Conservation (phyloP, 192 early-diverging fungal species). For the Dissophora globulifera region DNA sequence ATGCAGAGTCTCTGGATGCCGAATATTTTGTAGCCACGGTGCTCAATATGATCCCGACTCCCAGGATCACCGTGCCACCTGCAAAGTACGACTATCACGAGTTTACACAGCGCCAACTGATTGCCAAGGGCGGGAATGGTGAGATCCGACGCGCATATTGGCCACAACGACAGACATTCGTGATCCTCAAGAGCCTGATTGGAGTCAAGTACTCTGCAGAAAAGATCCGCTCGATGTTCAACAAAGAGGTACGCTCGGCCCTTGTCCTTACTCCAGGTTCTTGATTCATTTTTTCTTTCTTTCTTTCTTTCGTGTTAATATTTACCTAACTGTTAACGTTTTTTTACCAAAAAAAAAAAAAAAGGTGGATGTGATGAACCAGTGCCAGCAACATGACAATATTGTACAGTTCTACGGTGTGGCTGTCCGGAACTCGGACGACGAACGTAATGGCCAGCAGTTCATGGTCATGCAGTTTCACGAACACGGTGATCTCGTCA, state of each 20-base stretch:
- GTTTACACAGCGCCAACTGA: constrained; percentile 32
- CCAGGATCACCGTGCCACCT: constrained; percentile 9
- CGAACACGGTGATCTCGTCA: constrained; percentile 37
- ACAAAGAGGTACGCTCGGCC: constrained; percentile 47
- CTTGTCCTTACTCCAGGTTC: background rate
- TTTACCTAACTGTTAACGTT: no score
- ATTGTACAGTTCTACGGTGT: constrained; percentile 48
- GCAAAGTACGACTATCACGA: constrained; percentile 31
- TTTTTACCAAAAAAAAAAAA: no score
- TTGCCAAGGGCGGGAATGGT: constrained; percentile 46
- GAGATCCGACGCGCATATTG: constrained; percentile 37
- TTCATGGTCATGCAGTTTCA: constrained; percentile 53
- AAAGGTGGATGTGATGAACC: constrained; percentile 53
- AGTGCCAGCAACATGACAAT: constrained; percentile 39
- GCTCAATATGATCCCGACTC: constrained; percentile 39
- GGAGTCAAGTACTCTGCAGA: constrained; percentile 24
- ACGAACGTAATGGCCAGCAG: constrained; percentile 29
- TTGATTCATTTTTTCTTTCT: background rate
- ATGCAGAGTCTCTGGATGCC: background rate
- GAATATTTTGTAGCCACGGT: constrained; percentile 43
- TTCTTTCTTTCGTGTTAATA: background rate
- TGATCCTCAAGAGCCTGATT: constrained; percentile 48
- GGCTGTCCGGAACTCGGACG: constrained; percentile 28
- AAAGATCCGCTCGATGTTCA: constrained; percentile 41
- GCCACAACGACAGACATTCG: constrained; percentile 12